These are phyloP conservation scores for Oryza meridionalis DNA, from an alignment of 176 grass and related monocot species.

Conservation along the genomic window DNA sequence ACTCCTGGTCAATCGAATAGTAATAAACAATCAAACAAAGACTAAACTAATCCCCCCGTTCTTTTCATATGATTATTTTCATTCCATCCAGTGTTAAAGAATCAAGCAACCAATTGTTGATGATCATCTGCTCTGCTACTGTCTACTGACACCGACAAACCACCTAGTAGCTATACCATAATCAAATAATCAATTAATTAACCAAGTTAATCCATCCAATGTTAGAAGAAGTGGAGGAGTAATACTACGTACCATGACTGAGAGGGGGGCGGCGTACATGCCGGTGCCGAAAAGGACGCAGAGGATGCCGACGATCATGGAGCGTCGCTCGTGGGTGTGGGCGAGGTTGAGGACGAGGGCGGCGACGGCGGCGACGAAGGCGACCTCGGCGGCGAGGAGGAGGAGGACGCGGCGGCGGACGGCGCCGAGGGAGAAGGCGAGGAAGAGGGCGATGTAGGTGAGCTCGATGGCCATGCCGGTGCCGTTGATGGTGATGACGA, in stretches of 20 bases:
- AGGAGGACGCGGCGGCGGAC: constrained; percentile 56
- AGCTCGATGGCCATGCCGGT: constrained; percentile 84
- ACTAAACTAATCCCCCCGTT: background rate
- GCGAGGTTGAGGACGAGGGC: constrained; percentile 61
- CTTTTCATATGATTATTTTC: constrained; percentile 19
- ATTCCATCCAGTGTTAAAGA: constrained; percentile 1
- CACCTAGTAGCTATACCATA: background rate
- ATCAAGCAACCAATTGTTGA: constrained; percentile 4
- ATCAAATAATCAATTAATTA: background rate
- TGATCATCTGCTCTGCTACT: background rate
- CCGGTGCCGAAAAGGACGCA: constrained; percentile 87
- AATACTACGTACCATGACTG: constrained; percentile 85
- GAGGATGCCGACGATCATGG: constrained; percentile 89
- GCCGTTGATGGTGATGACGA: constrained; percentile 96
- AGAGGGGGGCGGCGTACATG: constrained; percentile 94
- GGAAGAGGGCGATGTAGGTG: constrained; percentile 77
- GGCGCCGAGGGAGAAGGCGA: constrained; percentile 60
- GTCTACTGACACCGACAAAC: constrained; percentile 7
- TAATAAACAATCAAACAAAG: background rate
- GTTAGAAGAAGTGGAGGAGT: no score
- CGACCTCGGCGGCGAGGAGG: constrained; percentile 57
- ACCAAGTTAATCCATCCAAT: background rate
- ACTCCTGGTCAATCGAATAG: constrained; percentile 1
- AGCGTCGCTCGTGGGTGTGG: constrained; percentile 63
- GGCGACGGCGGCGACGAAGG: constrained; percentile 63